Percentiles rank a stretch among this genome's conserved stretches.
Evolutionary conservation across 148 eudicot genomes (phyloP).

Genomic region (Bassia scoparia): DNA sequence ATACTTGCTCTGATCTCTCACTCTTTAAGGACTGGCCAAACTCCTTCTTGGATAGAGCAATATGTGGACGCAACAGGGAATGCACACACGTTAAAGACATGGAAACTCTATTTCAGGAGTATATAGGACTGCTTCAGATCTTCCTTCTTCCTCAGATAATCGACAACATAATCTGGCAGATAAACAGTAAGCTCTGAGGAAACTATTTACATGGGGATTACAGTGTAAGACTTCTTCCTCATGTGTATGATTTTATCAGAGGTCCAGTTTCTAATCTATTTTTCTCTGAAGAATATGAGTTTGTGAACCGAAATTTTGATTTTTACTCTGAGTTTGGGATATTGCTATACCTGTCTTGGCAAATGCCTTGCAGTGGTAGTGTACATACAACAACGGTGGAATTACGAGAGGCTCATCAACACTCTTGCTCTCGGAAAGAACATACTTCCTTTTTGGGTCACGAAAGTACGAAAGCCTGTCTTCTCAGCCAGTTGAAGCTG

Average conservation of each 20-base stretch:
- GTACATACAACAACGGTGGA: conserved; percentile 75
- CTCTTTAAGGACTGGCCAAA: conserved; percentile 39
- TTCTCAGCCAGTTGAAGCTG: conserved; percentile 48
- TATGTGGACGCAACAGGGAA: conserved; percentile 42
- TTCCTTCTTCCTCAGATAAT: conserved; percentile 84
- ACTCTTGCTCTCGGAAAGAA: conserved; percentile 35
- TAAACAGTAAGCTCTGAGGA: conserved; percentile 50
- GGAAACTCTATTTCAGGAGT: conserved; percentile 72
- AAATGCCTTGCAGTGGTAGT: conserved; percentile 43
- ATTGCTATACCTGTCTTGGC: conserved; percentile 55
- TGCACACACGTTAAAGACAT: conserved; percentile 33
- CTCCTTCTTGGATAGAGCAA: conserved; percentile 31
- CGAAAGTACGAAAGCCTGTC: conserved; percentile 66
- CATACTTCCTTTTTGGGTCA: conserved; percentile 52
- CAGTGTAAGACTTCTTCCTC: conserved; percentile 73
- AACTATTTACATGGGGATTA: conserved; percentile 62
- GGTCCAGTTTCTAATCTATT: conserved; percentile 57
- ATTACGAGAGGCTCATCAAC: conserved; percentile 44
- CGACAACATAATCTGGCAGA: conserved; percentile 71
- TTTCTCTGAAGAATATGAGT: conserved; percentile 65
- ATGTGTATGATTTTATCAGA: conserved; percentile 56
- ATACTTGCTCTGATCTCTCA: conserved; percentile 49
- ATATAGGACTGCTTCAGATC: conserved; percentile 79
- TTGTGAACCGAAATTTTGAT: conserved; percentile 56
- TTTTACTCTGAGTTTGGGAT: conserved; percentile 79